A percentile compares a stretch with the other conserved stretches of the same genome.
These are phyloP conservation scores for Saturnispora besseyi DNA, from an alignment of 805 yeast genomes.

Conservation along the genomic window DNA sequence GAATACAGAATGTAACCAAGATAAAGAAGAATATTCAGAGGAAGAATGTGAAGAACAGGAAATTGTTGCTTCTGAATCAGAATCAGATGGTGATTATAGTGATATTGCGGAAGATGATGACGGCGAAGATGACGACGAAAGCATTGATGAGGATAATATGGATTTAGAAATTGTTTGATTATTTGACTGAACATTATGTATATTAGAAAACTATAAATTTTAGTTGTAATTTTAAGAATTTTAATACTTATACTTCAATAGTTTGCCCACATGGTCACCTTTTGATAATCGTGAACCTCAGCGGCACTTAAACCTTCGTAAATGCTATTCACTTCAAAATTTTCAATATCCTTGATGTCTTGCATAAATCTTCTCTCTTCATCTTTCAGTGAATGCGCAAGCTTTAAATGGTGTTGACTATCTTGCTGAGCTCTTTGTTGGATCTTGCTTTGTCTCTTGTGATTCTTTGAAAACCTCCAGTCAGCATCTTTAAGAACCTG, in stretches of 20 bases:
- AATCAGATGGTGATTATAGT: background rate
- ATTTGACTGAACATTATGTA: background rate
- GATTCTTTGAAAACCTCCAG: background rate
- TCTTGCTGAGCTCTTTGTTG: conserved; percentile 4
- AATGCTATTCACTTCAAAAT: background rate
- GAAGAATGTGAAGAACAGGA: conserved; percentile 4
- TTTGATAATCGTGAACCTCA: conserved; percentile 6
- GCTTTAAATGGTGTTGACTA: background rate
- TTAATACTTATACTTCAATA: background rate
- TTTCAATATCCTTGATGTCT: background rate
- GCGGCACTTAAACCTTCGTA: conserved; percentile 8
- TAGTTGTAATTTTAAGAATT: background rate
- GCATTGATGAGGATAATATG: conserved; percentile 4
- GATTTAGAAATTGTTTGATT: conserved; percentile 1
- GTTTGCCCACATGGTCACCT: conserved; percentile 6
- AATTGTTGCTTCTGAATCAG: background rate
- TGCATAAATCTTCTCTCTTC: background rate
- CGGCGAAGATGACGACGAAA: conserved; percentile 4
- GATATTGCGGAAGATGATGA: background rate
- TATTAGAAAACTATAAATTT: background rate
- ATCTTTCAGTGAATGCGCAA: background rate
- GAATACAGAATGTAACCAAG: background rate
- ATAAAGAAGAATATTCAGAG: background rate
- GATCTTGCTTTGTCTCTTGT: background rate
- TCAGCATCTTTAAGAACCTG: background rate